Percentiles rank a stretch among this genome's conserved stretches.
Evolutionary conservation across 73 alveolate genomes (phyloP).

Genomic region (Stentor roeselii): DNA sequence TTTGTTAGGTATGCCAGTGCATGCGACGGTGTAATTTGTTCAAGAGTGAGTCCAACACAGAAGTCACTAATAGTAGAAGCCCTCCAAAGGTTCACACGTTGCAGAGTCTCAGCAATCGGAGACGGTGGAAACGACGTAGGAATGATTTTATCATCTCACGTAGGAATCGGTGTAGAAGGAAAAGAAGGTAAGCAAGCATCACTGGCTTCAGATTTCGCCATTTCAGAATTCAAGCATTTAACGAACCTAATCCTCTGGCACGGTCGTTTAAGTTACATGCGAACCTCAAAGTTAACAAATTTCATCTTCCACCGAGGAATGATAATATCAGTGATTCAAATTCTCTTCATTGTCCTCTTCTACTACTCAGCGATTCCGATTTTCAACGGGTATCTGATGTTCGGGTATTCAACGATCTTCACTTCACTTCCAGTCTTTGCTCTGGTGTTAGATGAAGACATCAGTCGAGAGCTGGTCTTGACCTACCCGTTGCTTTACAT

Average conservation of each 20-base stretch:
- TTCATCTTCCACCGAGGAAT: slow-evolving; percentile 89
- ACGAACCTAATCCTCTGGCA: slow-evolving; percentile 89
- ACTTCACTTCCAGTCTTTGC: slow-evolving; percentile 93
- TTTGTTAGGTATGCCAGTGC: slow-evolving; percentile 45
- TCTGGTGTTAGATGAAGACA: slow-evolving; percentile 87
- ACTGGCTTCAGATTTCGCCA: slow-evolving; percentile 81
- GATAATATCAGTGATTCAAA: slow-evolving; percentile 84
- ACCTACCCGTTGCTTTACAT: slow-evolving; percentile 88
- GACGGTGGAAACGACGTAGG: slow-evolving; percentile 99
- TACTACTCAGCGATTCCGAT: slow-evolving; percentile 94
- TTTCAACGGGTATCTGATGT: slow-evolving; percentile 91
- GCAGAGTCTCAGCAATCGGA: slow-evolving; percentile 86
- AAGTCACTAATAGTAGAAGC: slow-evolving; percentile 81
- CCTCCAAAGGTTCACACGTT: slow-evolving; percentile 60
- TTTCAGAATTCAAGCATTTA: slow-evolving; percentile 68
- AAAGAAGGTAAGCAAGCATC: slow-evolving; percentile 95
- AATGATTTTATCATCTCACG: slow-evolving; percentile 83
- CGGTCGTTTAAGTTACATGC: slow-evolving; percentile 91
- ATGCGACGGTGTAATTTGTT: slow-evolving; percentile 65
- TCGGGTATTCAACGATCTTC: slow-evolving; percentile 94
- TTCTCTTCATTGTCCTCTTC: slow-evolving; percentile 79
- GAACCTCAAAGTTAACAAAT: slow-evolving; percentile 61
- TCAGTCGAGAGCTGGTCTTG: slow-evolving; percentile 60
- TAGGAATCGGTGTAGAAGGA: slow-evolving; percentile 93
- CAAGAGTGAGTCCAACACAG: slow-evolving; percentile 95